Evolutionary conservation across 768 basidiomycete genomes (phyloP).

Genomic region (Amanita phalloides): DNA sequence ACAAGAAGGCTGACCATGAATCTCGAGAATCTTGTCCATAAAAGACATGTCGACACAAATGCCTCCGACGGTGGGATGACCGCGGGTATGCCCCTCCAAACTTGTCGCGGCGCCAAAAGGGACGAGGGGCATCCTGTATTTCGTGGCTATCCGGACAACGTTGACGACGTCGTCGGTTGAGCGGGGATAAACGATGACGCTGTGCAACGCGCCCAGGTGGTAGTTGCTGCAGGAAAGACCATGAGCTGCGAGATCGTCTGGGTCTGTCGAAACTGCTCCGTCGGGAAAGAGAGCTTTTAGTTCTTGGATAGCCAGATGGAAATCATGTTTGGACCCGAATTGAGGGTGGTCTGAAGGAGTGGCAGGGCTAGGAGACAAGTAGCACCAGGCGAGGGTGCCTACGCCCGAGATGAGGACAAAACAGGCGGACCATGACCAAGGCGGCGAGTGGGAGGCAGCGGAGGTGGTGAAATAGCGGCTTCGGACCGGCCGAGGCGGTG

Average conservation of each 20-base stretch:
- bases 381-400: no score
- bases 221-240: constrained; percentile 45
- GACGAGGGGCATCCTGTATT: constrained; percentile 66
- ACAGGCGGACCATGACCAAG: no score
- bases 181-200: constrained; percentile 52
- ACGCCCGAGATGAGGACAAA: no score
- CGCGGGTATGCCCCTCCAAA: constrained; percentile 67
- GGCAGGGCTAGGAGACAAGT: no score
- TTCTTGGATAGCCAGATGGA: constrained; percentile 40
- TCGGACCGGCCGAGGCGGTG: no score
- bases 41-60: constrained; percentile 72
- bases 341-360: neutral
- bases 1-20: constrained; percentile 41
- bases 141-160: constrained; percentile 65
- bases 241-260: constrained; percentile 39
- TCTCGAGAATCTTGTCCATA: constrained; percentile 72
- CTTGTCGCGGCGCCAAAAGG: constrained; percentile 78
- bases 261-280: constrained; percentile 35
- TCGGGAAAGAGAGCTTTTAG: constrained; percentile 29
- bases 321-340: constrained; percentile 46
- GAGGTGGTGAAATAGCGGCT: no score
- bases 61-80: constrained; percentile 36
- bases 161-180: constrained; percentile 76
- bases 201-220: constrained; percentile 41
- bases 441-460: no score